Evolutionary conservation across 2,329 filamentous ascomycete species (phyloP).

Genomic region (Colletotrichum endophyticum): DNA sequence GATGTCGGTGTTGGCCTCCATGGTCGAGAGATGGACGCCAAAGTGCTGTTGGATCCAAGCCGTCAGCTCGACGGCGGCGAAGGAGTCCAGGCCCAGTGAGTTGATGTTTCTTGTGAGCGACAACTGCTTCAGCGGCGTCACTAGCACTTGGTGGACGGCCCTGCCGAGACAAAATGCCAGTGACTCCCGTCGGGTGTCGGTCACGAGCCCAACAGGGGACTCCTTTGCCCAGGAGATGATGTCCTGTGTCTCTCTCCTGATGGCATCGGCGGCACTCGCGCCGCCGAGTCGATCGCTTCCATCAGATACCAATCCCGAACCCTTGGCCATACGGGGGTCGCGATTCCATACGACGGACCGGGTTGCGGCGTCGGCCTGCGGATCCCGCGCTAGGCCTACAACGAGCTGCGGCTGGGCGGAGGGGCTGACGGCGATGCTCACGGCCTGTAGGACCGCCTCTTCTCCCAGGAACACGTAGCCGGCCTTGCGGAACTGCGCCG

Average conservation of each 20-base stretch:
- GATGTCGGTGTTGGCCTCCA: not conserved
- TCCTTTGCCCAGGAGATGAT: not conserved
- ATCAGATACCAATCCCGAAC: not conserved
- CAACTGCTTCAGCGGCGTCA: not conserved
- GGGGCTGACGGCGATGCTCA: not conserved
- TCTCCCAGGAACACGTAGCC: not conserved
- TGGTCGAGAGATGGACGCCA: not conserved
- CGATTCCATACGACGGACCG: not conserved
- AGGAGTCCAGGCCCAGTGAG: slow-evolving; percentile 41
- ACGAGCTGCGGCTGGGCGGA: not conserved
- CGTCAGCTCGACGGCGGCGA: slow-evolving; percentile 32
- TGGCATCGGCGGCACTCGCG: not conserved
- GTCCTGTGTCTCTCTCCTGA: not conserved
- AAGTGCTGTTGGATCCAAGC: slow-evolving; percentile 24
- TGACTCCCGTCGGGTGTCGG: not conserved
- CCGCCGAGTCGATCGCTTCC: not conserved
- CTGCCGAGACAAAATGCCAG: not conserved
- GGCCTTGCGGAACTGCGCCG: not conserved
- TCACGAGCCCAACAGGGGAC: not conserved
- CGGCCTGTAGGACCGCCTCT: not conserved
- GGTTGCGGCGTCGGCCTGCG: not conserved
- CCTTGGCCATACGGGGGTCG: not conserved
- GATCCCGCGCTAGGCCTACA: not conserved
- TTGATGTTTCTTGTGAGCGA: slow-evolving; percentile 35
- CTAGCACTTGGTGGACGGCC: not conserved